Percentiles rank a stretch among this genome's conserved stretches.
phyloP scores from a whole-genome alignment of 2,329 filamentous ascomycete species.

The Aspergillus clavatus region DNA sequence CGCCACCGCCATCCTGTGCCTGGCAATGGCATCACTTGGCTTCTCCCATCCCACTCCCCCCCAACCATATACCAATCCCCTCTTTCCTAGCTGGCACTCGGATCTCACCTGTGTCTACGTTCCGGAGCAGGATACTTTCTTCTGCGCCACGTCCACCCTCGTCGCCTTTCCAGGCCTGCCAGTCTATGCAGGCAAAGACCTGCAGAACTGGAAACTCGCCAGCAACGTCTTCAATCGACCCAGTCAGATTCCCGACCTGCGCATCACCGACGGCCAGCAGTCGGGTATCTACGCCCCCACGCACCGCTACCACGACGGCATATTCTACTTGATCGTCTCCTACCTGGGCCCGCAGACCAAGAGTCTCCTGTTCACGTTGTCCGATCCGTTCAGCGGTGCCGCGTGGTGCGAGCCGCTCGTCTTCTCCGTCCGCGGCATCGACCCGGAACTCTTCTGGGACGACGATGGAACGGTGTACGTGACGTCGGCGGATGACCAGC shows the following conservation, averaged over 20 bases:
- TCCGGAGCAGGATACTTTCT: slow-evolving; percentile 35
- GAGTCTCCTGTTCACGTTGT: slow-evolving; percentile 16
- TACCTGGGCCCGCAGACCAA: slow-evolving; percentile 4
- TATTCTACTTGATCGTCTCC: slow-evolving; percentile 39
- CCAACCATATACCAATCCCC: slow-evolving; percentile 34
- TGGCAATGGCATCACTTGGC: neutral
- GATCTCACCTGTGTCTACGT: slow-evolving; percentile 46
- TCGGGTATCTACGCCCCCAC: slow-evolving; percentile 41
- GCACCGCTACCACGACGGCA: slow-evolving; percentile 36
- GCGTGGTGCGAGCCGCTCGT: slow-evolving; percentile 14
- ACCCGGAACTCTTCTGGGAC: slow-evolving; percentile 22
- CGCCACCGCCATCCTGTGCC: neutral
- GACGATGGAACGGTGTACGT: slow-evolving; percentile 15
- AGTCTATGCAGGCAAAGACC: slow-evolving; percentile 42
- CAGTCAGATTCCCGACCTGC: slow-evolving; percentile 35
- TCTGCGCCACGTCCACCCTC: slow-evolving; percentile 45
- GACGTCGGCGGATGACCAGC: slow-evolving; percentile 5
- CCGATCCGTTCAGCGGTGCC: slow-evolving; percentile 9
- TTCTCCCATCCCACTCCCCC: neutral
- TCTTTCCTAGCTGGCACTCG: slow-evolving; percentile 45
- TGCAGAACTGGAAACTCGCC: slow-evolving; percentile 22
- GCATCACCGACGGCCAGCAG: slow-evolving; percentile 12
- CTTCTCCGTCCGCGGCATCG: slow-evolving; percentile 11
- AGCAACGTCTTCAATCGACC: slow-evolving; percentile 23
- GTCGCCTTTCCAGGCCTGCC: slow-evolving; percentile 44